phyloP scores from a whole-genome alignment of 257 asterid species.

The Scutellaria baicalensis region DNA sequence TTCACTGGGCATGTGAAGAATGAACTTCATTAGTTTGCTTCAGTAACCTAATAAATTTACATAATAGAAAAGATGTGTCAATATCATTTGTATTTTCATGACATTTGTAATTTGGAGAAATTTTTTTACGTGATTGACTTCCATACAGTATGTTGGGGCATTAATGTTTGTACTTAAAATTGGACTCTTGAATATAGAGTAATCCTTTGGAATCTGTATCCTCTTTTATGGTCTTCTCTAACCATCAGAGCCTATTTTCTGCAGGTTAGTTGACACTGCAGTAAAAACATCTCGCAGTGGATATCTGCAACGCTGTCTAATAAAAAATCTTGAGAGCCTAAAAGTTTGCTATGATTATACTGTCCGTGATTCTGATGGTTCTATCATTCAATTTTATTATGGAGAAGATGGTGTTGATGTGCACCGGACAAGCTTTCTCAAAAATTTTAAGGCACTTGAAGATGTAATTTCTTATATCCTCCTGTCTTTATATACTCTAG shows the following conservation, averaged over 20 bases:
- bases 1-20: background rate
- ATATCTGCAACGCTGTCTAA: constrained; percentile 82
- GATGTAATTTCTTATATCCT: constrained; percentile 44
- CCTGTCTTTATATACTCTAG: background rate
- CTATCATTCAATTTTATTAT: constrained; percentile 78
- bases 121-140: background rate
- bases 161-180: background rate
- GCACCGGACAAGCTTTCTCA: constrained; percentile 80
- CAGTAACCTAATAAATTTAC: background rate
- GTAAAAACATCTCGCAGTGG: constrained; percentile 99
- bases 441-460: constrained; percentile 72
- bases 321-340: constrained; percentile 88
- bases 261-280: constrained; percentile 96
- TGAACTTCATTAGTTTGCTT: background rate
- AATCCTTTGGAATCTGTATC: background rate
- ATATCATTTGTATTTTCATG: background rate
- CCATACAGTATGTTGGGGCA: background rate
- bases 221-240: background rate
- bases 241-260: constrained; percentile 10
- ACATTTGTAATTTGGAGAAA: background rate
- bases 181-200: background rate
- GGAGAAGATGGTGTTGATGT: constrained; percentile 98
- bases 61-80: background rate
- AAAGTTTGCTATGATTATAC: constrained; percentile 88
- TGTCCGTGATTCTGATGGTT: constrained; percentile 97